Percentiles rank a stretch among this genome's conserved stretches.
Conservation (phyloP, 768 basidiomycete genomes). For the Tephrocybe rancida region DNA sequence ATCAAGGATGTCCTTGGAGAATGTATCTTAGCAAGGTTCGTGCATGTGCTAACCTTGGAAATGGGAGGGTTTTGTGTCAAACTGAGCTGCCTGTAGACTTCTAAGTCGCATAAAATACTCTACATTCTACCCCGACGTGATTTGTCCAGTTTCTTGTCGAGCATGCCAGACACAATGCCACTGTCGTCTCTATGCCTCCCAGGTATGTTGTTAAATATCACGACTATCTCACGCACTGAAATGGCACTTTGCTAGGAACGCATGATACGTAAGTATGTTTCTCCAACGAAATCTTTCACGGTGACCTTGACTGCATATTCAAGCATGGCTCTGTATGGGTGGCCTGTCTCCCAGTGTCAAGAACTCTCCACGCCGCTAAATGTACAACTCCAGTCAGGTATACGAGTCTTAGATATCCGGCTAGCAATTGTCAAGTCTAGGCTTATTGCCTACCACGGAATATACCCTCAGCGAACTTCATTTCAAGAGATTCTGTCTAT, state of each 20-base stretch:
- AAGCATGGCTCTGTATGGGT: slow-evolving; percentile 84
- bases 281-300: neutral
- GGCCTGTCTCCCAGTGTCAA: slow-evolving; percentile 90
- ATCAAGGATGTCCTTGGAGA: slow-evolving; percentile 55
- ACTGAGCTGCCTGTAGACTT: slow-evolving; percentile 36
- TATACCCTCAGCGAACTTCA: slow-evolving; percentile 67
- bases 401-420: slow-evolving; percentile 82
- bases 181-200: slow-evolving; percentile 80
- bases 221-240: neutral
- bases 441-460: slow-evolving; percentile 80
- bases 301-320: neutral
- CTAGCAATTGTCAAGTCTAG: slow-evolving; percentile 64
- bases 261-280: slow-evolving; percentile 62
- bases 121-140: slow-evolving; percentile 63
- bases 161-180: slow-evolving; percentile 66
- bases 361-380: slow-evolving; percentile 58
- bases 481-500: slow-evolving; percentile 67
- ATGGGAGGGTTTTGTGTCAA: neutral
- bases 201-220: slow-evolving; percentile 43
- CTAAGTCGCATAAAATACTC: slow-evolving; percentile 45
- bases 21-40: slow-evolving; percentile 58
- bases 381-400: slow-evolving; percentile 73
- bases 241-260: slow-evolving; percentile 43
- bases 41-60: too few species aligned
- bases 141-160: slow-evolving; percentile 53